Base-by-base conservation (phyloP, 1,284 basidiomycete genomes). In the Moesziomyces globuligerus region DNA sequence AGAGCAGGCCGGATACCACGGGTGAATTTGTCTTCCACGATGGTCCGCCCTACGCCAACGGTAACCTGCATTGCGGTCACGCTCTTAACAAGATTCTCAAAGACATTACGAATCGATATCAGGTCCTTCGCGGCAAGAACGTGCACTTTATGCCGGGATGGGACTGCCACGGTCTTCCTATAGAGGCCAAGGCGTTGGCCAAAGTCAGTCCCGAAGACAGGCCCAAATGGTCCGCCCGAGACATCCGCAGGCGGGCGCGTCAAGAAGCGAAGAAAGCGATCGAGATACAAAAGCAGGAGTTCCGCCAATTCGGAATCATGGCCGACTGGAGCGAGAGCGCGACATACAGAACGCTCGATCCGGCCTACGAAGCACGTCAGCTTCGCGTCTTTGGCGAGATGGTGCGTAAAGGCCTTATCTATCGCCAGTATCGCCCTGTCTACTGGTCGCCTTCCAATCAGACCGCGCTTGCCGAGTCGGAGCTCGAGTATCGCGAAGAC, bases 161-260 rank as follows among this genome's bases (percentile, higher is more conserved):
- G 93, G 96, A 99, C 81, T 98, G 95, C 79, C 96, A 98, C 79
- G 96, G 96, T 2, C 87, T 98, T 17, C 96, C 96, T 0, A 97
- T 99, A 68, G 81, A 82, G 40, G 45, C 73, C 7, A 81, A 81
- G 60, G 81, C 79, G 1, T 26, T 76, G 2, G 60, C 69, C 15
- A 64, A 75, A 46, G 44, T 69, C 5, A 43, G 42, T 17, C 44
- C 85, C 92, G n/a, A 87, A 87, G 56, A 91, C 90, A 38, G 59
- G n/a, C 36, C 41, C 7, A 21, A 26, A 4, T 32, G 72, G 9
- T 36, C 36, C 8, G 47, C 77, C 4, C 37, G 84, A 6, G 83
- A 84, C n/a, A 90, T 98, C 53, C 89, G 96, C 10, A 75, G 83
- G 3, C 88, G 89, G 20, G 94, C 94, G 1, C 86, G 88, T 40